Evolutionary conservation across 1,284 basidiomycete species (phyloP), one percentile per base, ranked within the genome.

Genomic region (Ustilago bromivora): DNA sequence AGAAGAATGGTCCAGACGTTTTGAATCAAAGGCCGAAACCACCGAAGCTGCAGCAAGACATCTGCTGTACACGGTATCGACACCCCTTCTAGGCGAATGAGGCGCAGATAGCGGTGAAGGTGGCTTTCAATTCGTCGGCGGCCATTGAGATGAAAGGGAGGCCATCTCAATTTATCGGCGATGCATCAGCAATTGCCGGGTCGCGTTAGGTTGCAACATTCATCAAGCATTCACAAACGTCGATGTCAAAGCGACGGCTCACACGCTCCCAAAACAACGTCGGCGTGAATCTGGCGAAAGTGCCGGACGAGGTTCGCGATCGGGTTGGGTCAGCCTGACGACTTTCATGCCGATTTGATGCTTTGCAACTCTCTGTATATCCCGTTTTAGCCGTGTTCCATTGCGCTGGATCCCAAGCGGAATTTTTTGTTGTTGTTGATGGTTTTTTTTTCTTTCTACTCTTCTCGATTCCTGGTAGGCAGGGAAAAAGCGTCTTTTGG

Each of bases 301-400:
- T 54, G 52, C 17, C 52, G 17, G 32, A 54, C 52, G 32, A 15
- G 10, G 34, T 54, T 36, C 17, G 52, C 34, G 15, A 54, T 54
- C 52, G 52, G 52, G 43, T 19, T 46, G n/a, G 6, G n/a, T 19
- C 8, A 19, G 19, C n/a, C 7, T 7, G n/a, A 19, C n/a, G 43
- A 19, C 19, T 46, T 56, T 56, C 54, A 56, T 56, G 54, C 54
- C 54, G 54, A 54, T 54, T 35, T 54, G 34, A 32, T 51, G 28
- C 28, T 23, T 51, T 31, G 23, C 49, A 40, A 40, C 56, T 61
- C 54, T 66, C 54, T 59, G 23, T 28, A 28, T 52, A 31, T 34
- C 34, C 31, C 34, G 31, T 46, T 41, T 38, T 31, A 19, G 54
- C 38, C 9, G 41, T 47, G 56, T 47, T 46, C 56, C 56, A 40